Evolutionary conservation across 2,329 filamentous ascomycete species (phyloP).

Genomic region (Scedosporium dehoogii): DNA sequence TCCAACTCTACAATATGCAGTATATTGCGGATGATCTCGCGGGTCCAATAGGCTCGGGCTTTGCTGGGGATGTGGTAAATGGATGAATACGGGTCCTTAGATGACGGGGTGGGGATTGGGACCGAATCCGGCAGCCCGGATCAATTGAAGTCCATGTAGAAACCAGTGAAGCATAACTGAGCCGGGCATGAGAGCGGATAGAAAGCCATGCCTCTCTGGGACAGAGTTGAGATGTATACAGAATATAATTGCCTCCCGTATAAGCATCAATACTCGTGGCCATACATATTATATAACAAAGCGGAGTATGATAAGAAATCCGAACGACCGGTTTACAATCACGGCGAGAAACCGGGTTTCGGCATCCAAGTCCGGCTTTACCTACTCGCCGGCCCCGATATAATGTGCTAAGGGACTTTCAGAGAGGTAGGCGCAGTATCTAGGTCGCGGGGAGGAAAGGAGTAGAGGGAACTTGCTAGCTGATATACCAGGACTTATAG

Average conservation of each 20-base stretch:
- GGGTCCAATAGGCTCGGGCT: neutral
- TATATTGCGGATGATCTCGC: neutral
- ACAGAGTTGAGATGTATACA: neutral
- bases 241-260: neutral
- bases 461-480: too few relatives aligned
- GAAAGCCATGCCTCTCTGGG: neutral
- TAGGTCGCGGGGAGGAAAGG: too few relatives aligned
- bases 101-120: neutral
- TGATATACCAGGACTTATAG: too few relatives aligned
- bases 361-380: neutral
- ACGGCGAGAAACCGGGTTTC: neutral
- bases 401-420: too few relatives aligned
- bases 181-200: neutral
- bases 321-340: neutral
- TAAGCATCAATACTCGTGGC: neutral
- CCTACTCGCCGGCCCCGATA: too few relatives aligned
- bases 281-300: neutral
- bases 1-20: neutral
- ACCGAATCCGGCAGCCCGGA: neutral
- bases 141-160: neutral
- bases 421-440: too few relatives aligned
- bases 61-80: neutral
- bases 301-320: neutral
- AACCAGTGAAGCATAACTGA: neutral
- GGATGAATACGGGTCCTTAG: neutral